Evolutionary conservation across 2,329 filamentous ascomycete genomes (phyloP).

Genomic region (Ploettnerulaceae sp.): DNA sequence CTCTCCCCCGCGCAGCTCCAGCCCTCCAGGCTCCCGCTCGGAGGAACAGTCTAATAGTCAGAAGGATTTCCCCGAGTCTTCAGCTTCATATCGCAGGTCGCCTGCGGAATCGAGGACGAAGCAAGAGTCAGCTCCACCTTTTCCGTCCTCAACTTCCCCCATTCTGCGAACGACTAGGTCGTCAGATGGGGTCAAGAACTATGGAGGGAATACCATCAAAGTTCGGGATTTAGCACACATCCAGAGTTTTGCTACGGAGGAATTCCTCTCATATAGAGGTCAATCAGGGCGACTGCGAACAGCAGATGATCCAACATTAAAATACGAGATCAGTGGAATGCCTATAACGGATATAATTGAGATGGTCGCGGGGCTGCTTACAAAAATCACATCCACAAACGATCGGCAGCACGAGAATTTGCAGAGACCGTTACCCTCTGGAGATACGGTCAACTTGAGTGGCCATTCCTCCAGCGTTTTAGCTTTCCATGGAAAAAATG

Average conservation of each 20-base stretch:
- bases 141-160: conserved; percentile 15
- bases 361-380: conserved; percentile 94
- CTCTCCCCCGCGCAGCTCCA: conserved; percentile 31
- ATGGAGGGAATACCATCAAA: conserved; percentile 53
- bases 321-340: conserved; percentile 96
- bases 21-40: conserved; percentile 21
- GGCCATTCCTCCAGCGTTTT: conserved; percentile 70
- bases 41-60: conserved; percentile 29
- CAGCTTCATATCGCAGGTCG: conserved; percentile 16
- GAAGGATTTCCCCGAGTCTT: conserved; percentile 20
- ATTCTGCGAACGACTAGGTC: conserved; percentile 30
- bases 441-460: conserved; percentile 49
- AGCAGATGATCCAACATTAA: conserved; percentile 47
- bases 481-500: conserved; percentile 96
- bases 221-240: conserved; percentile 89
- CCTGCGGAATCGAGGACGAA: conserved; percentile 9
- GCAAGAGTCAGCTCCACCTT: conserved; percentile 11
- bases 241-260: conserved; percentile 77
- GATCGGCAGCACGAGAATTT: conserved; percentile 89
- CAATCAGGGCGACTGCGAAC: conserved; percentile 46
- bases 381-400: conserved; percentile 96
- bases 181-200: conserved; percentile 36
- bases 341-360: conserved; percentile 96
- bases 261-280: conserved; percentile 55
- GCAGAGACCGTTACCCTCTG: conserved; percentile 66